Conservation (phyloP, 306 rosid genomes). For the Hylodesmum podocarpum region DNA sequence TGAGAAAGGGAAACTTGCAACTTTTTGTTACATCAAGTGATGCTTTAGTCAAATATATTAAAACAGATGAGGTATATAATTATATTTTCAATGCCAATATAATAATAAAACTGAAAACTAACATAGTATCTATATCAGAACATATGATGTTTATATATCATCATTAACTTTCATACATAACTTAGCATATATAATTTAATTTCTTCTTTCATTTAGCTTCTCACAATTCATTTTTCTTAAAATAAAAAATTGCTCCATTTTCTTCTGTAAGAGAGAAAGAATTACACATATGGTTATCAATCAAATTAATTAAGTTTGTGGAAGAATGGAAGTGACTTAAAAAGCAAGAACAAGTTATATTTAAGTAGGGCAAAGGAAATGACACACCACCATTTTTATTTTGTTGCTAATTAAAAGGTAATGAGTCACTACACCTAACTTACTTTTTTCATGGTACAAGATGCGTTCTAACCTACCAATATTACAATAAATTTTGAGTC, state of each 20-base stretch:
- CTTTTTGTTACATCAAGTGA: conserved; percentile 20
- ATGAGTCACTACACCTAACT: conserved; percentile 33
- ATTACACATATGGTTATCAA: background rate
- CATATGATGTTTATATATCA: background rate
- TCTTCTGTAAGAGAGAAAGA: conserved; percentile 6
- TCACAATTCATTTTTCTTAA: background rate
- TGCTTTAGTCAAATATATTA: background rate
- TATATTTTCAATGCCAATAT: background rate
- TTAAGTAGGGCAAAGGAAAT: conserved; percentile 24
- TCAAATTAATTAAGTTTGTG: background rate
- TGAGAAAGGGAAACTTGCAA: conserved; percentile 11
- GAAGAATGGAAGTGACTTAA: background rate
- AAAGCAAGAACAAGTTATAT: background rate
- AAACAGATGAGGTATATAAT: background rate
- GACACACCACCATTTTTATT: conserved; percentile 31
- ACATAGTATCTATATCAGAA: background rate
- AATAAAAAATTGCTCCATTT: background rate
- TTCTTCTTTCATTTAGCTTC: background rate
- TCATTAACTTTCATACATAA: background rate
- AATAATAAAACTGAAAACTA: background rate
- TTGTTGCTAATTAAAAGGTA: conserved; percentile 26
- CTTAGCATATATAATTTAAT: no score
- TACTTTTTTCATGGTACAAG: background rate
- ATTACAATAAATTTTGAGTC: background rate
- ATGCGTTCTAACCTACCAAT: background rate